These are phyloP conservation scores for Lolium perenne DNA, from an alignment of 176 grass and related monocot species.

Conservation along the genomic window DNA sequence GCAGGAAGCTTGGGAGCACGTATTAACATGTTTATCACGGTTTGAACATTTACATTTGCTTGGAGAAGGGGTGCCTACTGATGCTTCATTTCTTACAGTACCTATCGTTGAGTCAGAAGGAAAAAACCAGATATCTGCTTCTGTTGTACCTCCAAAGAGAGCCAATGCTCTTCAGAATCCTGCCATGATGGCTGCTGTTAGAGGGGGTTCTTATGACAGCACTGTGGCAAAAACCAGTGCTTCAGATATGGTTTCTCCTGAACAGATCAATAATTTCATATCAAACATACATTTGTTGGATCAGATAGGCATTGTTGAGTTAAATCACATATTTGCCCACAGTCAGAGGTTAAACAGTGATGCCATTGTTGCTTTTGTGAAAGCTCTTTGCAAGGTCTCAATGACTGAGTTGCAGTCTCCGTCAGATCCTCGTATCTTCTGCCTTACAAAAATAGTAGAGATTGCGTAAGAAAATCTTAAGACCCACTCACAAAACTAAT, in stretches of 20 bases:
- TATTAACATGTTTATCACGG: constrained; percentile 92
- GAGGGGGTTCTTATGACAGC: constrained; percentile 96
- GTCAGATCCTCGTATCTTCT: constrained; percentile 92
- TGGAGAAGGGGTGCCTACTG: constrained; percentile 88
- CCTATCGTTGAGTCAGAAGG: constrained; percentile 64
- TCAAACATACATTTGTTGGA: constrained; percentile 93
- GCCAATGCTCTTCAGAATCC: constrained; percentile 94
- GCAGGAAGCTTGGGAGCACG: constrained; percentile 96
- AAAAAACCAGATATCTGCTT: constrained; percentile 64
- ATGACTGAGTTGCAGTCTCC: constrained; percentile 91
- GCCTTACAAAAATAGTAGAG: constrained; percentile 99
- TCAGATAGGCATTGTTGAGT: constrained; percentile 94
- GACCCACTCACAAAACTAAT: constrained; percentile 30
- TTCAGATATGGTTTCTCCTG: constrained; percentile 76
- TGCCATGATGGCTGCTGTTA: constrained; percentile 86
- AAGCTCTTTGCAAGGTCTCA: constrained; percentile 97
- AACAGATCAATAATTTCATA: constrained; percentile 95
- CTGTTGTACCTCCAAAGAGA: constrained; percentile 62
- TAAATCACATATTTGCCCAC: constrained; percentile 98
- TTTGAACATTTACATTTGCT: constrained; percentile 97
- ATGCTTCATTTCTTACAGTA: constrained; percentile 91
- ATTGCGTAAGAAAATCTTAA: constrained; percentile 76
- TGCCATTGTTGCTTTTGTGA: constrained; percentile 98
- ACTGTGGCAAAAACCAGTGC: constrained; percentile 63
- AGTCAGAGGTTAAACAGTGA: constrained; percentile 98